Base-by-base conservation (phyloP, 2,329 filamentous ascomycete species). In the Colletotrichum liaoningense region DNA sequence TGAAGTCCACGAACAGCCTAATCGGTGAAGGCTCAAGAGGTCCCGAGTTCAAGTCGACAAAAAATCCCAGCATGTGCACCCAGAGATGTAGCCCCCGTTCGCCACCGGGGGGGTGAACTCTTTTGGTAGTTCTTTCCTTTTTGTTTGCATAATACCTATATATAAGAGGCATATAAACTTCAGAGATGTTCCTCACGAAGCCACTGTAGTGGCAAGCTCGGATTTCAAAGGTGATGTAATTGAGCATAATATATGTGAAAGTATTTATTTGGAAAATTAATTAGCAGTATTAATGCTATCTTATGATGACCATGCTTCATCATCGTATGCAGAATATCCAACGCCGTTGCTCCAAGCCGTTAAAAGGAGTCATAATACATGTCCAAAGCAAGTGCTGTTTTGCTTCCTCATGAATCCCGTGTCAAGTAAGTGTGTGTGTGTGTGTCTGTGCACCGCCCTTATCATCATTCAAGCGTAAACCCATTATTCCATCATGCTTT, bases 271-370 rank as follows among this genome's bases (percentile, higher is more conserved):
- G 3, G 7, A 14, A 49, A 11, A 70, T 73, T 73, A 70, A 60
- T 63, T 57, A 70, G 54, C 55, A 62, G 5, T 4, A 54, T 26
- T 42, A 69, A 42, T 65, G 67, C 70, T 12, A 26, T 38, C 2
- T 54, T 33, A 42, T 66, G 56, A 70, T 70, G 62, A 62, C 60
- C 38, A 4, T 52, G 19, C 8, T 52, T 64, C 59, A 73, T 33
- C 67, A 30, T 65, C 55, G 56, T 56, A 65, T 73, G 70, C 67
- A 12, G 26, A 26, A 24, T 28, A 14, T 35, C 56, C 56, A 73
- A 70, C 70, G 70, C 70, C 70, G 16, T 56, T 28, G 55, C 68
- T 63, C 60, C 67, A 56, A 26, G 60, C 67, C 59, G 55, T 67
- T 9, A 5, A 69, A 63, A 65, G 33, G 33, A 12, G 14, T 58